phyloP scores from a whole-genome alignment of 805 yeast species.

The Spathaspora gorwiae region DNA sequence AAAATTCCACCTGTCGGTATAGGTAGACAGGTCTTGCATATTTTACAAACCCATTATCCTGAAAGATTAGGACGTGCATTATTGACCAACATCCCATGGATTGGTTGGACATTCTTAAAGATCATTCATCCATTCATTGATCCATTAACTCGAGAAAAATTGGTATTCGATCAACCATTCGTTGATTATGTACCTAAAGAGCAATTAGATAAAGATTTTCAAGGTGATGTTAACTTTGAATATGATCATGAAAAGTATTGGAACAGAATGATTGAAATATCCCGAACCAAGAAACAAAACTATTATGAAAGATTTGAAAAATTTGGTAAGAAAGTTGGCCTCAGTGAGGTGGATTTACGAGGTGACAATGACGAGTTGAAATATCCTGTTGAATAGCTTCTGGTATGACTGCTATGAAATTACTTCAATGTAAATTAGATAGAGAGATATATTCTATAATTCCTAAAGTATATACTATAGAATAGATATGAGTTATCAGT shows the following conservation, averaged over 20 bases:
- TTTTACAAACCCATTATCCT: conserved; percentile 95
- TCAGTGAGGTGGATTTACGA: conserved; percentile 79
- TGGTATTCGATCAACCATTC: conserved; percentile 88
- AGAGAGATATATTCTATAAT: no score
- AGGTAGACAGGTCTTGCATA: conserved; percentile 88
- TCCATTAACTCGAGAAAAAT: conserved; percentile 89
- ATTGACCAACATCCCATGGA: conserved; percentile 87
- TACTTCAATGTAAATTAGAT: no score
- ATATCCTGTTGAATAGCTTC: conserved; percentile 16
- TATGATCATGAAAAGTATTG: conserved; percentile 79
- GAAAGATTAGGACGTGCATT: conserved; percentile 93
- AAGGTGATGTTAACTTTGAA: conserved; percentile 80
- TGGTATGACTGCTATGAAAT: no score
- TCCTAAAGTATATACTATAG: no score
- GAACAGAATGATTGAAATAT: conserved; percentile 61
- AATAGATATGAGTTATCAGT: no score
- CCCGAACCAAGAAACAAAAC: conserved; percentile 52
- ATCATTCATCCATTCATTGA: conserved; percentile 94
- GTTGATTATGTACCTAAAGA: conserved; percentile 72
- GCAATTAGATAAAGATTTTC: conserved; percentile 79
- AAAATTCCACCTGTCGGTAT: conserved; percentile 85
- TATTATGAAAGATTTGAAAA: conserved; percentile 66
- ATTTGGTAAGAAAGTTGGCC: conserved; percentile 68
- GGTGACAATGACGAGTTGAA: conserved; percentile 27
- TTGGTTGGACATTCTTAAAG: conserved; percentile 89